A percentile compares a stretch with the other conserved stretches of the same genome.
phyloP scores from a whole-genome alignment of 352 stramenopile genomes.

The Phytophthora quininea region DNA sequence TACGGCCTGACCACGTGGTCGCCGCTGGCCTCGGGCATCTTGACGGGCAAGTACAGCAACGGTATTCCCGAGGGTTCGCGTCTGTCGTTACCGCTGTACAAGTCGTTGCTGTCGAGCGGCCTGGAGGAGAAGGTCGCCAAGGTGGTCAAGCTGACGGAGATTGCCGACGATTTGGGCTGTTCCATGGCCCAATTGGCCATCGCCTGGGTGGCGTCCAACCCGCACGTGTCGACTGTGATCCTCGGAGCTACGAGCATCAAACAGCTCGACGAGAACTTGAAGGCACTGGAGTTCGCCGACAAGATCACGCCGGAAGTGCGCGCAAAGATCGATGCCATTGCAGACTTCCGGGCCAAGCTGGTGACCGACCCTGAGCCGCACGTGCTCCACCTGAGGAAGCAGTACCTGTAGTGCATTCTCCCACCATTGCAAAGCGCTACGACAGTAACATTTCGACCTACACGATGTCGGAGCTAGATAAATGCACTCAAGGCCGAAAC shows the following conservation, averaged over 20 bases:
- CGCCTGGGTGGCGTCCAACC: slow-evolving; percentile 62
- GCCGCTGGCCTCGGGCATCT: slow-evolving; percentile 65
- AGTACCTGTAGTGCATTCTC: slow-evolving; percentile 37
- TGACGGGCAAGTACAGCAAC: slow-evolving; percentile 87
- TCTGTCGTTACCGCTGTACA: slow-evolving; percentile 58
- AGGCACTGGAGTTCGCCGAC: slow-evolving; percentile 59
- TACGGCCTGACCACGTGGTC: slow-evolving; percentile 80
- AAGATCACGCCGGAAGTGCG: slow-evolving; percentile 80
- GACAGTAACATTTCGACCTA: too few relatives aligned
- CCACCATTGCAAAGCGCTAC: too few relatives aligned
- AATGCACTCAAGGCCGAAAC: background rate
- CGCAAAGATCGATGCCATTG: slow-evolving; percentile 72
- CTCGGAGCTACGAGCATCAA: slow-evolving; percentile 63
- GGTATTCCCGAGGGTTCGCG: slow-evolving; percentile 73
- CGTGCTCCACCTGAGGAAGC: slow-evolving; percentile 41
- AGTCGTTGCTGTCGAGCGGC: slow-evolving; percentile 53
- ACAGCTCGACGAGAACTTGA: slow-evolving; percentile 82
- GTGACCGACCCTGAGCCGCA: slow-evolving; percentile 33
- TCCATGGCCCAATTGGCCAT: slow-evolving; percentile 62
- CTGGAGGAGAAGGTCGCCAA: slow-evolving; percentile 56
- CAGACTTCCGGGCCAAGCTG: slow-evolving; percentile 46
- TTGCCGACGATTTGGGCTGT: slow-evolving; percentile 70
- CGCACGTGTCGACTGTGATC: slow-evolving; percentile 69
- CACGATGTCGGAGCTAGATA: background rate
- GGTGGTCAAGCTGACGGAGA: slow-evolving; percentile 47